Base-by-base conservation (phyloP, 2,329 filamentous ascomycete species). In the Grosmannia serpens region DNA sequence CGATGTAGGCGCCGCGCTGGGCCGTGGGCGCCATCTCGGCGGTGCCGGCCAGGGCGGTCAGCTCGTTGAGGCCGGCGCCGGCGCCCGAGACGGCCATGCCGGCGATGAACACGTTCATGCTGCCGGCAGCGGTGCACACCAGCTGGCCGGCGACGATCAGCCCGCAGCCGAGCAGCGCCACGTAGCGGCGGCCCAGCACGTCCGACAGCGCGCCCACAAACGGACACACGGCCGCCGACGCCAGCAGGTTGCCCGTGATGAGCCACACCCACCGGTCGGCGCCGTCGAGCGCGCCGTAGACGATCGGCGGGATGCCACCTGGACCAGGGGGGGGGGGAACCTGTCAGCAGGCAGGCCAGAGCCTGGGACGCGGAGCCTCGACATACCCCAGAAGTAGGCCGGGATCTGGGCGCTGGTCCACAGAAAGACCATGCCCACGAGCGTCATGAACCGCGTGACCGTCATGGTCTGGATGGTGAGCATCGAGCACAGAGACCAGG, bases 141-240 rank as follows among this genome's bases (percentile, higher is more conserved):
- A 86, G 77, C 71, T 82, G 81, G 26, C 83, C 84, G 38, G 85
- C 62, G 33, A 83, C 73, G 56, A 86, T 71, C 46, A 82, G 71
- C 1, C 70, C 60, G 15, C 75, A 76, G 9, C 84, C 84, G 4
- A 77, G 68, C 29, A 85, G 63, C 20, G 73, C 82, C 46, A 86
- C 81, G 65, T 77, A 80, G 60, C 82, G 76, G 60, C 84, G 79
- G 57, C 84, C 83, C 54, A 86, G 70, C 8, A 86, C 70, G 71
- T 87, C 84, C 1, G 83, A 85, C 1, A 87, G 69, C 1, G 81
- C 79, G 13, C 86, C 86, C 1, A 88, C 85, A 64, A 89, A 84
- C 11, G 81, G 81, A 60, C 79, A 82, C 2, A 84, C 70, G 3
- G 77, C 78, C 3, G 80, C 80, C 53, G 79, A 75, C 3, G 78